phyloP scores from a whole-genome alignment of 306 rosid species.

The Dryas octopetala region DNA sequence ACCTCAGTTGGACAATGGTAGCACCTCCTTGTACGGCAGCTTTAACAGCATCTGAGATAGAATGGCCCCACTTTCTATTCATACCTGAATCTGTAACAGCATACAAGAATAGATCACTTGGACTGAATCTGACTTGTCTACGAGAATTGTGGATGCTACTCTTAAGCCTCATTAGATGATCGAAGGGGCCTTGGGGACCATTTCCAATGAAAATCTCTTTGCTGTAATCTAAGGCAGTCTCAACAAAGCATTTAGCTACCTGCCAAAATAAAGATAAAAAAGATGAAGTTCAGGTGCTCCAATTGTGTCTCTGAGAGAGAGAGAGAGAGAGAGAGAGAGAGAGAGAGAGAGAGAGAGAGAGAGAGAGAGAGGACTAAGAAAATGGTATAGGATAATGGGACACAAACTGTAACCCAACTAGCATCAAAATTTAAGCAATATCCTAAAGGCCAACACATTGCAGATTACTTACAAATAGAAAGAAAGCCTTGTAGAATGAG shows the following conservation, averaged over 20 bases:
- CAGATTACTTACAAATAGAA: not conserved
- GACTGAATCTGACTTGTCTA: conserved; percentile 57
- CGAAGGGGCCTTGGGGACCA: conserved; percentile 90
- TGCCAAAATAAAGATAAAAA: conserved; percentile 39
- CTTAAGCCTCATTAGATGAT: conserved; percentile 67
- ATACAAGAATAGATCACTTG: conserved; percentile 64
- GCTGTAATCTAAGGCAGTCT: conserved; percentile 71
- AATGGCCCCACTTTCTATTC: conserved; percentile 86
- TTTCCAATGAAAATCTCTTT: conserved; percentile 73
- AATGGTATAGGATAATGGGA: not conserved
- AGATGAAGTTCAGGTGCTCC: conserved; percentile 4
- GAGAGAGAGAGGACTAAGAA: not conserved
- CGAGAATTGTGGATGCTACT: conserved; percentile 33
- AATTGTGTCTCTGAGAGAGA: not conserved
- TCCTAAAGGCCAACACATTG: not conserved
- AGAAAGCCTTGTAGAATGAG: not conserved
- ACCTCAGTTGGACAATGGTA: conserved; percentile 90
- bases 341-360: not conserved
- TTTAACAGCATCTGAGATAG: conserved; percentile 83
- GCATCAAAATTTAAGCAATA: conserved; percentile 10
- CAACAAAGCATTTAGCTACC: conserved; percentile 68
- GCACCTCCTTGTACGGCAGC: conserved; percentile 93
- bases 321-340: not conserved
- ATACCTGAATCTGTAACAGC: conserved; percentile 87
- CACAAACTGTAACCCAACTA: not conserved